phyloP scores from a whole-genome alignment of 2,329 filamentous ascomycete species.

The Trichoderma endophyticum region DNA sequence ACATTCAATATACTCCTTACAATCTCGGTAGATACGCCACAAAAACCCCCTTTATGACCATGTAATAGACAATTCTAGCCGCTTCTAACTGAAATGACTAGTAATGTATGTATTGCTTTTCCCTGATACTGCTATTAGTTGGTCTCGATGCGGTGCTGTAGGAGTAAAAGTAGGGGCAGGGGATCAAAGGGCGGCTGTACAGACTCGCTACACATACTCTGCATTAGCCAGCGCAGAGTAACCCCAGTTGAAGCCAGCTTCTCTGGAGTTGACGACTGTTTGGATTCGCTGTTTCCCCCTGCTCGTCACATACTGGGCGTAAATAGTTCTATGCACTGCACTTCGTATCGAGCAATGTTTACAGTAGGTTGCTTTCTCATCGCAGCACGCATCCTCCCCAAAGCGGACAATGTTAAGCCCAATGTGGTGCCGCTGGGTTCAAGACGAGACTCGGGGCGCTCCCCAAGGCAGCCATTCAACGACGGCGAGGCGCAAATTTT shows the following conservation, averaged over 20 bases:
- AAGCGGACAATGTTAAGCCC: slow-evolving; percentile 3
- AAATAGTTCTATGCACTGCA: background rate
- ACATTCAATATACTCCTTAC: background rate
- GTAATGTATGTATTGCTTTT: background rate
- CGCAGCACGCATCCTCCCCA: background rate
- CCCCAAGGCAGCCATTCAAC: background rate
- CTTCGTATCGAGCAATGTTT: slow-evolving; percentile 1
- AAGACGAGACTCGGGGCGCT: background rate
- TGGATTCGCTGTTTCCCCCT: background rate
- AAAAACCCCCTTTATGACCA: background rate
- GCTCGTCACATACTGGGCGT: background rate
- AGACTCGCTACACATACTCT: background rate
- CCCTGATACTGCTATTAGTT: background rate
- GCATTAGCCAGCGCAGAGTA: slow-evolving; percentile 4
- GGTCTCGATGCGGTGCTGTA: background rate
- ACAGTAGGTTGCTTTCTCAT: background rate
- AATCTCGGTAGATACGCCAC: slow-evolving; percentile 7
- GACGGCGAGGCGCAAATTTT: background rate
- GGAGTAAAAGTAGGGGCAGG: background rate
- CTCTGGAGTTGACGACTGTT: background rate
- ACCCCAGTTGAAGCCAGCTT: background rate
- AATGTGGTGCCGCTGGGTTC: background rate
- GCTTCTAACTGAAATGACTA: background rate
- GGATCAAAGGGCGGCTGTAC: background rate
- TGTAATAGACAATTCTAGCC: background rate